A percentile compares a stretch with the other conserved stretches of the same genome.
These are phyloP conservation scores for Neoascochyta sp. DNA, from an alignment of 2,329 filamentous ascomycete genomes.

Conservation along the genomic window DNA sequence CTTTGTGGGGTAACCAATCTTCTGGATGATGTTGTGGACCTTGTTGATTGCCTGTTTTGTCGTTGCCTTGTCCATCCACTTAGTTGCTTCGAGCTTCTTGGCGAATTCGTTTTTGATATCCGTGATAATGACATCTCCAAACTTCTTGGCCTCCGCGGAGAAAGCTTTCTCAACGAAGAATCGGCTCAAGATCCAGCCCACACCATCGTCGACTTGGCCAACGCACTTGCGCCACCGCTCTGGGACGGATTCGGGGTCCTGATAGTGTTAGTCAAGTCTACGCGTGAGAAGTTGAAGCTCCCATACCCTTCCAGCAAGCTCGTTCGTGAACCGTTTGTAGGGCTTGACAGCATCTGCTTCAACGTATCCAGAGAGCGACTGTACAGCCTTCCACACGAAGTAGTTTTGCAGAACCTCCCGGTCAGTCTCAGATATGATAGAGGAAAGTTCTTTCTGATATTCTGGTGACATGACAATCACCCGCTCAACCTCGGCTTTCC, in stretches of 20 bases:
- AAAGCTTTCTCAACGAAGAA: slow-evolving; percentile 70
- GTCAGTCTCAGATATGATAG: slow-evolving; percentile 53
- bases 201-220: slow-evolving; percentile 52
- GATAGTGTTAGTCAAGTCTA: slow-evolving; percentile 11
- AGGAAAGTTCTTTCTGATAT: slow-evolving; percentile 58
- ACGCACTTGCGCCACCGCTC: slow-evolving; percentile 68
- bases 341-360: slow-evolving; percentile 60
- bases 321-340: slow-evolving; percentile 58
- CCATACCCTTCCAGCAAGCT: slow-evolving; percentile 53
- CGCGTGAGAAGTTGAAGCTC: not conserved
- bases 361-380: slow-evolving; percentile 51
- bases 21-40: slow-evolving; percentile 63
- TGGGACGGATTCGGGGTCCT: slow-evolving; percentile 57
- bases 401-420: slow-evolving; percentile 59
- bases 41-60: slow-evolving; percentile 60
- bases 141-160: slow-evolving; percentile 60
- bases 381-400: slow-evolving; percentile 61
- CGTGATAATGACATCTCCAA: slow-evolving; percentile 66
- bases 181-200: slow-evolving; percentile 66
- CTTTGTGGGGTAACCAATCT: slow-evolving; percentile 63
- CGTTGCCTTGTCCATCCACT: slow-evolving; percentile 64
- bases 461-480: slow-evolving; percentile 59
- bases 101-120: slow-evolving; percentile 67
- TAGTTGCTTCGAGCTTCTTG: slow-evolving; percentile 55
- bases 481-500: slow-evolving; percentile 49